phyloP scores from a whole-genome alignment of 2,329 filamentous ascomycete species.

The Chlorencoelia australis region DNA sequence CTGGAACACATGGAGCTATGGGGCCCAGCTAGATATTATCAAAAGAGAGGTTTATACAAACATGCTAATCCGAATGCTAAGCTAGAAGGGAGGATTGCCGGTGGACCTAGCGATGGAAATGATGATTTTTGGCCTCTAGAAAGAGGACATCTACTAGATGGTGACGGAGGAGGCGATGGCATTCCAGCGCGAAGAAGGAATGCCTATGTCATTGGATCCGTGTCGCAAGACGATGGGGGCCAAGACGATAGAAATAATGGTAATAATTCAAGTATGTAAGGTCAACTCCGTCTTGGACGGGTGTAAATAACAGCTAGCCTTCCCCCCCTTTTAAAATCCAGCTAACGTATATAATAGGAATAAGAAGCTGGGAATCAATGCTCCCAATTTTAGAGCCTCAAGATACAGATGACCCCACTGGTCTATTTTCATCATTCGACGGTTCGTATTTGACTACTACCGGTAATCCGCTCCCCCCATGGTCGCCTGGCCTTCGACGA shows the following conservation, averaged over 20 bases:
- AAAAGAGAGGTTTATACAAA: background rate
- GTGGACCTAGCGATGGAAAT: background rate
- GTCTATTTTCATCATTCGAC: no score
- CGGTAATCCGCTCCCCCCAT: no score
- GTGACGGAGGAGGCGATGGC: background rate
- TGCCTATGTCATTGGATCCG: background rate
- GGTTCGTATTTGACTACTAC: no score
- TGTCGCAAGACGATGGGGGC: no score
- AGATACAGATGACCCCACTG: no score
- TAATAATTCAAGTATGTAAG: background rate
- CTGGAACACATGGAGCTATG: slow-evolving; percentile 6
- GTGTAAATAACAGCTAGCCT: no score
- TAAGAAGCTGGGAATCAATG: no score
- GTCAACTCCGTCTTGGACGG: background rate
- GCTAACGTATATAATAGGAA: no score
- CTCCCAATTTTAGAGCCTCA: no score
- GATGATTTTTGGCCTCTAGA: background rate
- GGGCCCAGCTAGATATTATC: slow-evolving; percentile 1
- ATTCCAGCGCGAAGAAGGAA: background rate
- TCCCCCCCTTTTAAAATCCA: no score
- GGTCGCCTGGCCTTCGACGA: no score
- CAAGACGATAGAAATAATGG: background rate
- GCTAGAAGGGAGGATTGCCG: background rate
- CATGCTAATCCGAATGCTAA: background rate
- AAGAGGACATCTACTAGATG: background rate